Evolutionary conservation across 2,329 filamentous ascomycete genomes (phyloP).

Genomic region (Botryosphaeria dothidea): DNA sequence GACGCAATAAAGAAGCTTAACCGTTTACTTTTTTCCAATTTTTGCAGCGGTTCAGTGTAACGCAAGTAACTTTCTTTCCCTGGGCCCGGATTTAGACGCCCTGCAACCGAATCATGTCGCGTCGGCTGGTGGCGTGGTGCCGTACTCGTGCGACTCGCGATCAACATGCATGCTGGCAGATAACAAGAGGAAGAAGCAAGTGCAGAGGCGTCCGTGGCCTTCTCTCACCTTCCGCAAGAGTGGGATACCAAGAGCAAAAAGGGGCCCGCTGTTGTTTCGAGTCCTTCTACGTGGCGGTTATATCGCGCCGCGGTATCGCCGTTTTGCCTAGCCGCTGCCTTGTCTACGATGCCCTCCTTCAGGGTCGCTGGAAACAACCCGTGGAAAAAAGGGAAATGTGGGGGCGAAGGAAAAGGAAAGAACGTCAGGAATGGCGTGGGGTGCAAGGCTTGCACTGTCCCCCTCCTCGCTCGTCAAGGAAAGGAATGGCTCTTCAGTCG

Average conservation of each 20-base stretch:
- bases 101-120: background rate
- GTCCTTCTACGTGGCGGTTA: background rate
- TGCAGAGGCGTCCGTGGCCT: background rate
- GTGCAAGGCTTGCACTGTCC: constrained; percentile 10
- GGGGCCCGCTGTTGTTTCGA: background rate
- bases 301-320: constrained; percentile 6
- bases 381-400: background rate
- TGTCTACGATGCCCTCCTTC: background rate
- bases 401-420: background rate
- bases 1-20: background rate
- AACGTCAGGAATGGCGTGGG: background rate
- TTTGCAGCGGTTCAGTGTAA: background rate
- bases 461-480: background rate
- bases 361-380: background rate
- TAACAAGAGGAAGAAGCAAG: background rate
- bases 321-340: background rate
- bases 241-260: background rate
- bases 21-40: background rate
- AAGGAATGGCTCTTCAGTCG: background rate
- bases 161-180: background rate
- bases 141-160: background rate
- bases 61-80: background rate
- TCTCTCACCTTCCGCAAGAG: background rate
- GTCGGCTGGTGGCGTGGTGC: background rate
- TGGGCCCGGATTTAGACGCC: background rate